phyloP scores from a whole-genome alignment of 2,329 filamentous ascomycete species.

The Gremmenia infestans region DNA sequence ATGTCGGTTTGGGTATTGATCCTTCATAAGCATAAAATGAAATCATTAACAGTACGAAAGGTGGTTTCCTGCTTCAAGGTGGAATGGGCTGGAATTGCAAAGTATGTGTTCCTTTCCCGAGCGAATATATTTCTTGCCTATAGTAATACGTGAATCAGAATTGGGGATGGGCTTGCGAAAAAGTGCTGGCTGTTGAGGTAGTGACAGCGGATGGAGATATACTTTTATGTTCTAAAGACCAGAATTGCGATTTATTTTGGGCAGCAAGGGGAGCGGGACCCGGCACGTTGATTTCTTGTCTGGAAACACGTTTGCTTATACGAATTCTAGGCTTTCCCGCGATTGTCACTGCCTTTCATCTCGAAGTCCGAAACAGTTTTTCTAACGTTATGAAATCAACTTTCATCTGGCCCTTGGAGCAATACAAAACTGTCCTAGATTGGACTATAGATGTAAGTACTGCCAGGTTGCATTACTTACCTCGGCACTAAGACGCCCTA shows the following conservation, averaged over 20 bases:
- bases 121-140: neutral
- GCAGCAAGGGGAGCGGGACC: constrained; percentile 25
- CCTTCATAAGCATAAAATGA: neutral
- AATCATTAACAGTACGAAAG: constrained; percentile 19
- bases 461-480: neutral
- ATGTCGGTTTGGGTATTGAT: constrained; percentile 43
- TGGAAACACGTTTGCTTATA: constrained; percentile 2
- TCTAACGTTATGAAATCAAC: constrained; percentile 12
- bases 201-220: constrained; percentile 17
- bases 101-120: constrained; percentile 29
- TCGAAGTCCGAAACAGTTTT: constrained; percentile 28
- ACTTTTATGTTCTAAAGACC: constrained; percentile 36
- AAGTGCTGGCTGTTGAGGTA: constrained; percentile 25
- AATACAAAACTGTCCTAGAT: constrained; percentile 41
- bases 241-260: constrained; percentile 47
- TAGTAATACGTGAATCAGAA: constrained; percentile 32
- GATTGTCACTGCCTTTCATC: constrained; percentile 46
- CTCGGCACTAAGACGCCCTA: neutral
- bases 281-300: constrained; percentile 7
- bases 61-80: constrained; percentile 51
- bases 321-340: constrained; percentile 43
- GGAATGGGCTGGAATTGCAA: constrained; percentile 56
- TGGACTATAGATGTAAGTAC: constrained; percentile 41
- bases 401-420: constrained; percentile 44
- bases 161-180: constrained; percentile 49